phyloP scores from a whole-genome alignment of 192 early-diverging fungal genomes.

The Spizellomyces punctatus region DNA sequence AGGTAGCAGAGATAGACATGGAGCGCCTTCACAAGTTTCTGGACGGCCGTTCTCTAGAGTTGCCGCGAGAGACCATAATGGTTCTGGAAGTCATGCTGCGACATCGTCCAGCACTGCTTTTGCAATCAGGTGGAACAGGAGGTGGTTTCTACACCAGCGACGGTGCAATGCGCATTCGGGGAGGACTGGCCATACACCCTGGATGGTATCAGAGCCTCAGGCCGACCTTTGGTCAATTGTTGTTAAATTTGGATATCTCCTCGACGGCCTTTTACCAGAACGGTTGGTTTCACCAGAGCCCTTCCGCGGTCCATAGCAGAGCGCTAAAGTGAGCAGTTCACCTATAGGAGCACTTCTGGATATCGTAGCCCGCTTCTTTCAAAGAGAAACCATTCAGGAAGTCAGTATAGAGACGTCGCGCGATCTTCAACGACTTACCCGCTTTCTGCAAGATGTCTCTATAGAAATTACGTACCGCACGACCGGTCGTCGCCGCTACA shows the following conservation, averaged over 20 bases:
- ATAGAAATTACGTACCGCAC: too few species aligned
- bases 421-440: too few species aligned
- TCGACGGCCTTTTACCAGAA: constrained; percentile 58
- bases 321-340: too few species aligned
- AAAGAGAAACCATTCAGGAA: constrained; percentile 9
- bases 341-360: constrained; percentile 8
- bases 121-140: constrained; percentile 73
- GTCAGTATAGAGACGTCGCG: constrained; percentile 10
- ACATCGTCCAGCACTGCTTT: constrained; percentile 62
- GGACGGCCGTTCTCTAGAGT: constrained; percentile 42
- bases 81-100: constrained; percentile 78
- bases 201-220: constrained; percentile 89
- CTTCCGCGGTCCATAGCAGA: too few species aligned
- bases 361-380: constrained; percentile 11
- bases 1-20: constrained; percentile 66
- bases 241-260: constrained; percentile 59
- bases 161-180: constrained; percentile 46
- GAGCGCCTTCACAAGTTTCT: constrained; percentile 43
- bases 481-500: too few species aligned
- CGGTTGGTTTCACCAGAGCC: constrained; percentile 21
- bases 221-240: constrained; percentile 64
- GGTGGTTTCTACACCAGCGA: constrained; percentile 86
- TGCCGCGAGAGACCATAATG: constrained; percentile 52
- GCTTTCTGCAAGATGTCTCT: too few species aligned
- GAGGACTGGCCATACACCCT: constrained; percentile 85